Conservation (phyloP, 257 asterid species). For the Nyctanthes arbortristis region DNA sequence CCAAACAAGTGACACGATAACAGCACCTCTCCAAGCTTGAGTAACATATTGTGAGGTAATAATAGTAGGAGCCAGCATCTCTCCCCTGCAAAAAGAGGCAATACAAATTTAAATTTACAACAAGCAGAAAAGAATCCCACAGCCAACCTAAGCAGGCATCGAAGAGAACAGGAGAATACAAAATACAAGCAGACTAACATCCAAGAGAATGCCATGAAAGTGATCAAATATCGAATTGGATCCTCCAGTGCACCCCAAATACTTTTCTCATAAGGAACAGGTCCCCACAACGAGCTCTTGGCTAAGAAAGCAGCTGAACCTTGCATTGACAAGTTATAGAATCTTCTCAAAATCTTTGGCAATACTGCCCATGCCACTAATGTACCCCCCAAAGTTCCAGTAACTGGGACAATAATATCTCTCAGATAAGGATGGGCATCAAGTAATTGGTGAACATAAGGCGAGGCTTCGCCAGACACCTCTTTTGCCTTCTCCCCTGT, state of each 20-base stretch:
- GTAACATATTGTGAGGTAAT: constrained; percentile 55
- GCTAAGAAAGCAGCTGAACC: constrained; percentile 70
- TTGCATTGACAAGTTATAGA: constrained; percentile 62
- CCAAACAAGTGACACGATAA: constrained; percentile 78
- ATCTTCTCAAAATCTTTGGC: constrained; percentile 71
- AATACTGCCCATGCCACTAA: constrained; percentile 78
- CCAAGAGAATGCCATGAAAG: constrained; percentile 73
- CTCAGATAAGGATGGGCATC: constrained; percentile 77
- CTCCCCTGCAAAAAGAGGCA: constrained; percentile 51
- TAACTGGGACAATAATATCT: constrained; percentile 82
- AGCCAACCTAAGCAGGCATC: neutral
- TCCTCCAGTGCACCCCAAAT: constrained; percentile 91
- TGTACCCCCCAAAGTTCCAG: constrained; percentile 70
- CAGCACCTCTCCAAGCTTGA: constrained; percentile 80
- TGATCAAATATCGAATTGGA: constrained; percentile 70
- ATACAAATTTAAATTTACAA: constrained; percentile 17
- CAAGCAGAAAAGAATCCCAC: neutral
- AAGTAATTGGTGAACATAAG: constrained; percentile 65
- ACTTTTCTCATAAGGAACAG: constrained; percentile 86
- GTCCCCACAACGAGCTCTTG: constrained; percentile 60
- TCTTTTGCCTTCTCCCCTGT: constrained; percentile 66
- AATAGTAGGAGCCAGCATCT: constrained; percentile 78
- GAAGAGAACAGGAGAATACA: constrained; percentile 15
- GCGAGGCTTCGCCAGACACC: constrained; percentile 50
- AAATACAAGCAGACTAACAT: constrained; percentile 51